phyloP scores from a whole-genome alignment of 805 yeast species.

The Wickerhamiella australiensis region DNA sequence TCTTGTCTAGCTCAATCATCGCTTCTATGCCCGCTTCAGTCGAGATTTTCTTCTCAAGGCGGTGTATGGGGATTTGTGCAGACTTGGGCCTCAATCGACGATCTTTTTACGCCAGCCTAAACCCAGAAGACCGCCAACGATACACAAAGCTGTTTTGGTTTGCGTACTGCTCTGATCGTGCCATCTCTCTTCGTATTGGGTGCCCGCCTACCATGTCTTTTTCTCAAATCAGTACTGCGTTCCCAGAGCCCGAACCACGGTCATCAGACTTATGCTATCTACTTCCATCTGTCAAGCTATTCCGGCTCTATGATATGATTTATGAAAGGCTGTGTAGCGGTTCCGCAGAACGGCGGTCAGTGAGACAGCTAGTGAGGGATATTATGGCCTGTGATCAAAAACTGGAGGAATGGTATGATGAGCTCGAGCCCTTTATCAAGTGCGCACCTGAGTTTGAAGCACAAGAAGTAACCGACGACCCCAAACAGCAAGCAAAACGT shows the following conservation, averaged over 20 bases:
- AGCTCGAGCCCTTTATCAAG: conserved; percentile 12
- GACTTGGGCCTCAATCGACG: conserved; percentile 46
- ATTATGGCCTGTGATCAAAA: conserved; percentile 13
- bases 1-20: not conserved
- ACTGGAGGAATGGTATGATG: conserved; percentile 17
- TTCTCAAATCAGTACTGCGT: conserved; percentile 15
- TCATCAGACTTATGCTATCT: conserved; percentile 8
- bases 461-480: not conserved
- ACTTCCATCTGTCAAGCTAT: conserved; percentile 10
- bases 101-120: conserved; percentile 33
- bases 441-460: conserved; percentile 5
- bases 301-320: conserved; percentile 14
- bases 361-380: conserved; percentile 13
- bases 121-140: conserved; percentile 29
- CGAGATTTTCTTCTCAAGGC: conserved; percentile 3
- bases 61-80: conserved; percentile 39
- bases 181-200: conserved; percentile 36
- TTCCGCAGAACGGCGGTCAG: conserved; percentile 14
- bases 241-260: conserved; percentile 9
- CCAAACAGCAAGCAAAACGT: not conserved
- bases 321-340: conserved; percentile 17
- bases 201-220: conserved; percentile 35
- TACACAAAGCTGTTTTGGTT: conserved; percentile 36
- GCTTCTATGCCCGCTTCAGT: not conserved
- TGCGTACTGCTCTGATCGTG: conserved; percentile 38